Percentiles rank a stretch among this genome's conserved stretches.
These are phyloP conservation scores for Aspergillus transmontanensis DNA, from an alignment of 2,329 filamentous ascomycete genomes.

Conservation along the genomic window DNA sequence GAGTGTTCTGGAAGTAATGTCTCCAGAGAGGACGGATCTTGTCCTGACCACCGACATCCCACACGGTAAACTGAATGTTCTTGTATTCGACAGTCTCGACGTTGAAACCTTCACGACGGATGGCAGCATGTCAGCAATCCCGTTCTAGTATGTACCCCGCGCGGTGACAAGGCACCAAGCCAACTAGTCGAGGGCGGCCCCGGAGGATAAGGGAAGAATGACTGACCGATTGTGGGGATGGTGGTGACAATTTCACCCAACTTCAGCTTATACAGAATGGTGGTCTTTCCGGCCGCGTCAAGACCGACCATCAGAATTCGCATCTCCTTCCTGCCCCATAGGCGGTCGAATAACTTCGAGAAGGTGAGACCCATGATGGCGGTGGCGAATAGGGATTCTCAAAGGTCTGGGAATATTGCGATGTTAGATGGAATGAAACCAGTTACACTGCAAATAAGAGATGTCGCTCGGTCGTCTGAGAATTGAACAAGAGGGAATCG, in stretches of 20 bases:
- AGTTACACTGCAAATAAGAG: background rate
- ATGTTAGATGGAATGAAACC: constrained; percentile 19
- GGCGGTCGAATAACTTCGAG: constrained; percentile 92
- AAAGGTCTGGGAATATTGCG: constrained; percentile 21
- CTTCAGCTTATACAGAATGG: constrained; percentile 99
- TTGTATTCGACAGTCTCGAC: constrained; percentile 99
- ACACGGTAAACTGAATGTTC: constrained; percentile 99
- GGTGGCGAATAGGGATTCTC: constrained; percentile 35
- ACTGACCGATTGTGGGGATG: constrained; percentile 94
- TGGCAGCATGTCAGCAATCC: constrained; percentile 15
- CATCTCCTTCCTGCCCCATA: constrained; percentile 99
- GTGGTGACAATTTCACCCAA: constrained; percentile 98
- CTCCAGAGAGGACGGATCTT: constrained; percentile 99
- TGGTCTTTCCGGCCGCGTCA: constrained; percentile 99
- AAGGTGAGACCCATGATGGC: constrained; percentile 94
- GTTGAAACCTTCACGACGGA: constrained; percentile 79
- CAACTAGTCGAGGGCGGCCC: constrained; percentile 1
- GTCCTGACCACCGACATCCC: constrained; percentile 99
- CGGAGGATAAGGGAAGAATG: constrained; percentile 14
- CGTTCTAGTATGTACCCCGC: background rate
- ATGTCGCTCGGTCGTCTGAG: background rate
- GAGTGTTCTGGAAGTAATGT: constrained; percentile 99
- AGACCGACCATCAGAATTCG: constrained; percentile 99
- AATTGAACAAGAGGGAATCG: background rate
- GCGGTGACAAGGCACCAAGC: background rate